Base-by-base conservation (phyloP, 2,329 filamentous ascomycete species). In the Celoporthe dispersa region DNA sequence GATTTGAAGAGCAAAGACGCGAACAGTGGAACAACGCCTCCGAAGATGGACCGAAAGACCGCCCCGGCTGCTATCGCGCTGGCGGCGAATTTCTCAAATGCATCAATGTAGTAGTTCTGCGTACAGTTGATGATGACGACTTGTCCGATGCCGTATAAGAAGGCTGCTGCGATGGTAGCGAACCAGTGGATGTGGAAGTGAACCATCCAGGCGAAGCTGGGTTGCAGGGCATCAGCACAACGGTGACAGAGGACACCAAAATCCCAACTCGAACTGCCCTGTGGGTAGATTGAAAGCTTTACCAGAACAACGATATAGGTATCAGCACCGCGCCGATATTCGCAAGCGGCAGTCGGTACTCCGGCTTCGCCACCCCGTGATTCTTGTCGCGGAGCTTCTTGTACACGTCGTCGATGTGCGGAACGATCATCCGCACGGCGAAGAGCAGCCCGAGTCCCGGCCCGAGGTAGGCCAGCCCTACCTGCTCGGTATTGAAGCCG, bases 51-150 rank as follows among this genome's bases (percentile, higher is more conserved):
- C 3, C 74, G 72, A 14, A 74, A 61, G 1, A 75, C 71, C 3
- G 72, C 62, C 22, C 66, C 66, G 0, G 85, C 85, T 0, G 85
- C 85, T 66, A 86, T 81, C 0, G 75, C 77, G 6, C 75, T 76
- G 33, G 78, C 77, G 0, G 78, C 77, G 53, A 75, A 79, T 35
- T 73, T 71, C 39, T 74, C 73, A 41, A 77, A 77, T 22, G 83
- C 85, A 55, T 88, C 86, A 16, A 87, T 84, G 3, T 86, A 80
- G 70, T 88, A 88, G 0, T 84, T 85, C 68, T 85, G 83, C 61
- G 85, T 83, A 33, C 84, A 84, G 74, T 84, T 83, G 73, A 87
- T 88, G 1, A 82, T 80, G 7, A 84, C 79, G 61, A 86, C 82
- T 73, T 85, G 82, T 4, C 86, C 86, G 2, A 82, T 76, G 0